A percentile compares a stretch with the other conserved stretches of the same genome.
phyloP scores from a whole-genome alignment of 1,284 basidiomycete genomes.

The Boletus mariae region DNA sequence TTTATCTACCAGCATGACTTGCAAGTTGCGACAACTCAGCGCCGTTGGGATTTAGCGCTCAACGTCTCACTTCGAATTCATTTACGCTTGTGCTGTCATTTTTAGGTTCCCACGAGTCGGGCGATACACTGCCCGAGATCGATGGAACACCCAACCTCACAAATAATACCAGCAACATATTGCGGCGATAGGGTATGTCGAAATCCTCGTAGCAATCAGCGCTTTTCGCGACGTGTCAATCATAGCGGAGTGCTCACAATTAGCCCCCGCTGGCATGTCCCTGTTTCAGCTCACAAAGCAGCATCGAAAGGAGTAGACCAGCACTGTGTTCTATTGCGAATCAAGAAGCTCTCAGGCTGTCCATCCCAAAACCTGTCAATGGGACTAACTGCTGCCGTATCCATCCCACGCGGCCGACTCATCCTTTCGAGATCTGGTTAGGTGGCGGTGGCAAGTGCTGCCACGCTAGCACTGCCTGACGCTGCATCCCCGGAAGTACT shows the following conservation, averaged over 20 bases:
- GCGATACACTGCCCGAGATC: slow-evolving; percentile 4
- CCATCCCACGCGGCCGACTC: slow-evolving; percentile 8
- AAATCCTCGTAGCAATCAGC: not conserved
- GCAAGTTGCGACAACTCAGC: not conserved
- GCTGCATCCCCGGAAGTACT: slow-evolving; percentile 4
- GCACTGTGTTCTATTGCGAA: not conserved
- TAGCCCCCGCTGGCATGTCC: not conserved
- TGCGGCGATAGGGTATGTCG: slow-evolving; percentile 4
- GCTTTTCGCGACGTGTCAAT: slow-evolving; percentile 3
- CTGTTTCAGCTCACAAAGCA: slow-evolving; percentile 15
- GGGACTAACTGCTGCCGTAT: not conserved
- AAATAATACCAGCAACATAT: not conserved
- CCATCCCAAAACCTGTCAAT: not conserved
- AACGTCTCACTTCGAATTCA: slow-evolving; percentile 1
- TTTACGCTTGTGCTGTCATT: not conserved
- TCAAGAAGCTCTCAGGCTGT: not conserved
- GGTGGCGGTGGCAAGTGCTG: not conserved
- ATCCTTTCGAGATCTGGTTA: slow-evolving; percentile 7
- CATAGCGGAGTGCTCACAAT: not conserved
- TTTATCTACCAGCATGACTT: not conserved
- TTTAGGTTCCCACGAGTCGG: not conserved
- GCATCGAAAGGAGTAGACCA: not conserved
- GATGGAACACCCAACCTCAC: not conserved
- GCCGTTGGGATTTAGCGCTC: not conserved
- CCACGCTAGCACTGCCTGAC: slow-evolving; percentile 12